phyloP scores from a whole-genome alignment of 2,329 filamentous ascomycete genomes.

The Talaromyces piceae region DNA sequence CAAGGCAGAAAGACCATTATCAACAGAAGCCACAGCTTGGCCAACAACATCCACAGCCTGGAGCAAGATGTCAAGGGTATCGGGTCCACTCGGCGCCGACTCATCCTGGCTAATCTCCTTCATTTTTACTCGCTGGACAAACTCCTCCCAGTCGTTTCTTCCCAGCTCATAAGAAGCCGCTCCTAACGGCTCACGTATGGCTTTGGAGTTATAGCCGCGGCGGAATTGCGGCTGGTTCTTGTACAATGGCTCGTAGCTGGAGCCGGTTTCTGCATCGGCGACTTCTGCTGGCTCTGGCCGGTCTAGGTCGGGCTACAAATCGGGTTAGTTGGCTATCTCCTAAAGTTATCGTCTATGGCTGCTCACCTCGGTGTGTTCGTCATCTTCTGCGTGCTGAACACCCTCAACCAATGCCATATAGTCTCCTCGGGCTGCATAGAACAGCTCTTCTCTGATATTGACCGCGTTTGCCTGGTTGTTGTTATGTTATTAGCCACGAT shows the following conservation, averaged over 20 bases:
- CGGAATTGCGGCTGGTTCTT: constrained; percentile 19
- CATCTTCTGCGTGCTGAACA: constrained; percentile 32
- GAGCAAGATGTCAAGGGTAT: constrained; percentile 21
- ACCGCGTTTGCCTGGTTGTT: constrained; percentile 19
- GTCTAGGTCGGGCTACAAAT: constrained; percentile 9
- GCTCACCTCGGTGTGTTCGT: constrained; percentile 31
- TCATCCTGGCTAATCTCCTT: constrained; percentile 27
- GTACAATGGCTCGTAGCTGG: constrained; percentile 22
- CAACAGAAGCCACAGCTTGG: constrained; percentile 9
- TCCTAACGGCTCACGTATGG: constrained; percentile 27
- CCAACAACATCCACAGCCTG: constrained; percentile 22
- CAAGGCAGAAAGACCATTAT: constrained; percentile 21
- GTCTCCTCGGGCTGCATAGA: constrained; percentile 32
- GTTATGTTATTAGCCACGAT: constrained; percentile 3
- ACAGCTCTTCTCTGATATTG: constrained; percentile 31
- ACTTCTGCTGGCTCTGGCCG: not conserved
- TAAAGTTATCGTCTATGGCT: not conserved
- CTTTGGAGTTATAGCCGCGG: constrained; percentile 30
- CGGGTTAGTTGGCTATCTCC: not conserved
- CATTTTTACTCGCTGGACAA: constrained; percentile 33
- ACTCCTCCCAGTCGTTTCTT: constrained; percentile 33
- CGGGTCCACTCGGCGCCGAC: constrained; percentile 13
- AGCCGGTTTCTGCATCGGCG: constrained; percentile 16
- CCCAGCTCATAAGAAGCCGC: constrained; percentile 29
- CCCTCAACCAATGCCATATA: constrained; percentile 34